phyloP scores from a whole-genome alignment of 768 basidiomycete species.

The Lyophyllum shimeji region DNA sequence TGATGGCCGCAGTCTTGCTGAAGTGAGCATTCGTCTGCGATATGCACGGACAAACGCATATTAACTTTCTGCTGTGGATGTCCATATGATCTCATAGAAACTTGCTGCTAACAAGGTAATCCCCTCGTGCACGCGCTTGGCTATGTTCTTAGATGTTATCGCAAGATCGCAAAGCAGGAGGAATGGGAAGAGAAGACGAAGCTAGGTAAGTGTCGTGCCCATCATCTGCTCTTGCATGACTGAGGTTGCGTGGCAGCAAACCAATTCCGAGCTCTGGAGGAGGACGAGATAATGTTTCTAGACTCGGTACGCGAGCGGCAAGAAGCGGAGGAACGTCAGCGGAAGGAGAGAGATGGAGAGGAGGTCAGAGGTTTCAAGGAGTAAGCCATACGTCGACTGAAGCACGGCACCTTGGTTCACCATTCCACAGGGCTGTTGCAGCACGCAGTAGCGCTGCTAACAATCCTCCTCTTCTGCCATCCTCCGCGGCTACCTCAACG shows the following conservation, averaged over 20 bases:
- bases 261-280: slow-evolving; percentile 86
- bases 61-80: slow-evolving; percentile 47
- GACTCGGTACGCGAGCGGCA: slow-evolving; percentile 79
- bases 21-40: slow-evolving; percentile 53
- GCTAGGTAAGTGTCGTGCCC: slow-evolving; percentile 41
- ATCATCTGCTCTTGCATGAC: not conserved
- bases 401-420: slow-evolving; percentile 2
- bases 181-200: slow-evolving; percentile 93
- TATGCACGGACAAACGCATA: slow-evolving; percentile 26
- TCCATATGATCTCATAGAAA: slow-evolving; percentile 61
- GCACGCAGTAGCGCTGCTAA: slow-evolving; percentile 57
- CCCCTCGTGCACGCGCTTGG: slow-evolving; percentile 14
- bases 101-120: slow-evolving; percentile 81
- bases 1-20: slow-evolving; percentile 85
- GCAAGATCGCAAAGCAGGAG: slow-evolving; percentile 83
- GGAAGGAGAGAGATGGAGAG: slow-evolving; percentile 74
- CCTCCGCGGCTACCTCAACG: slow-evolving; percentile 31
- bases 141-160: slow-evolving; percentile 13
- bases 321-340: slow-evolving; percentile 72
- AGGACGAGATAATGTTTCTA: slow-evolving; percentile 88
- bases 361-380: slow-evolving; percentile 79
- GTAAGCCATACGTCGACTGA: slow-evolving; percentile 37
- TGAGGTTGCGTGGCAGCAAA: slow-evolving; percentile 51
- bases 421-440: slow-evolving; percentile 54
- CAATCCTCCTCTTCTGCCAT: slow-evolving; percentile 39